A percentile compares a stretch with the other conserved stretches of the same genome.
Conservation (phyloP, 441 rosid genomes). For the Daphne laureola region DNA sequence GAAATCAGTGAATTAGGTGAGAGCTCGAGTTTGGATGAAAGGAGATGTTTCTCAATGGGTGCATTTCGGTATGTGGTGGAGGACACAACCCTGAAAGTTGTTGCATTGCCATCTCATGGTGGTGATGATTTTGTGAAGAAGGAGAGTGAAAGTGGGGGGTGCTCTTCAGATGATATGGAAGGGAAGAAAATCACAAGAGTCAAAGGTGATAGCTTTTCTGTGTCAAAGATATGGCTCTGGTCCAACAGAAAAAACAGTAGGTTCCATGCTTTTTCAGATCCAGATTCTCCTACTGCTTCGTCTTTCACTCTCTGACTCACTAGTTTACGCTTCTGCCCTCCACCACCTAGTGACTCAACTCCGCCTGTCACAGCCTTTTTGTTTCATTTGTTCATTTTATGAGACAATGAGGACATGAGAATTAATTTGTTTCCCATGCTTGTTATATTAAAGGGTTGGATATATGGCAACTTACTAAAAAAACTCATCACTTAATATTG, state of each 20-base stretch:
- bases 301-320: neutral
- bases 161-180: constrained; percentile 16
- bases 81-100: constrained; percentile 39
- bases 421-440: too few species aligned
- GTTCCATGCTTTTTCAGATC: constrained; percentile 5
- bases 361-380: neutral
- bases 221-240: constrained; percentile 73
- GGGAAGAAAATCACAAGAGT: constrained; percentile 33
- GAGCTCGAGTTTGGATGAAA: constrained; percentile 31
- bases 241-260: constrained; percentile 32
- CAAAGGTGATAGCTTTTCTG: constrained; percentile 46
- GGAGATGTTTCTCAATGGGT: constrained; percentile 84
- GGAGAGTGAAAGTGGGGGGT: constrained; percentile 6
- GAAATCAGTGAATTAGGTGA: constrained; percentile 22
- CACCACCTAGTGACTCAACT: constrained; percentile 5
- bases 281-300: neutral
- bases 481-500: too few species aligned
- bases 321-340: constrained; percentile 10
- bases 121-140: constrained; percentile 5
- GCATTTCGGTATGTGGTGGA: constrained; percentile 51
- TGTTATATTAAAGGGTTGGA: too few species aligned
- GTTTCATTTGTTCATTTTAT: too few species aligned
- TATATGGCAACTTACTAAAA: too few species aligned
- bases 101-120: constrained; percentile 21
- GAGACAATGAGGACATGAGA: too few species aligned